Conservation (phyloP, 2,329 filamentous ascomycete genomes). For the Arthrobotrys pseudoclavata region DNA sequence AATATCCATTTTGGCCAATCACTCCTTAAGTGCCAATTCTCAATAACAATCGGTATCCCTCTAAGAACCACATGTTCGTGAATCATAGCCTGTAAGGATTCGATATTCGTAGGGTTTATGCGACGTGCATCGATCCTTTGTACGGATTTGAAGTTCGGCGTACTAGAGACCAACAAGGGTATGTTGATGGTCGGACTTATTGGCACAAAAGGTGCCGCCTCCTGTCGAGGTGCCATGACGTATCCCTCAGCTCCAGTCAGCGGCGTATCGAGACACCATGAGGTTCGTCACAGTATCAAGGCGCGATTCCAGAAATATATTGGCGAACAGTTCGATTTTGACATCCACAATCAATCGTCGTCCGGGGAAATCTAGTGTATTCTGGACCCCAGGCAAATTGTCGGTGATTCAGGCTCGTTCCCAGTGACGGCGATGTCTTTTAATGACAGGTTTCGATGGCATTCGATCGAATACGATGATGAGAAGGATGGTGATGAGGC, state of each 20-base stretch:
- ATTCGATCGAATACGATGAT: slow-evolving; percentile 1
- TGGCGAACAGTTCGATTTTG: slow-evolving; percentile 7
- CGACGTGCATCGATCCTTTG: slow-evolving; percentile 82
- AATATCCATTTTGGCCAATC: slow-evolving; percentile 79
- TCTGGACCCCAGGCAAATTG: background rate
- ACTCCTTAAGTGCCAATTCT: slow-evolving; percentile 83
- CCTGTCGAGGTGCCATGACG: slow-evolving; percentile 54
- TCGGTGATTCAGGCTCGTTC: background rate
- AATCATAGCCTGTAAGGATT: slow-evolving; percentile 87
- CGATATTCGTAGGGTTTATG: slow-evolving; percentile 80
- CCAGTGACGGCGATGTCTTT: background rate
- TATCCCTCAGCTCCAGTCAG: slow-evolving; percentile 22
- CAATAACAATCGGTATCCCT: slow-evolving; percentile 90
- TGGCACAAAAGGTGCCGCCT: slow-evolving; percentile 77
- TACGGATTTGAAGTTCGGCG: slow-evolving; percentile 88
- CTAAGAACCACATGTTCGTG: slow-evolving; percentile 84
- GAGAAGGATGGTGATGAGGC: slow-evolving; percentile 9
- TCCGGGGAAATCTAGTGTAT: background rate
- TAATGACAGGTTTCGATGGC: background rate
- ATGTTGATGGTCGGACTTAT: slow-evolving; percentile 89
- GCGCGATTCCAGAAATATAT: slow-evolving; percentile 22
- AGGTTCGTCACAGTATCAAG: slow-evolving; percentile 8
- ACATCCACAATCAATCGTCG: slow-evolving; percentile 20
- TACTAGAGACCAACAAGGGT: slow-evolving; percentile 78
- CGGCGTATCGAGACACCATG: slow-evolving; percentile 20